Conservation (phyloP, 139 green algal species). For the Coelastrella sp. region DNA sequence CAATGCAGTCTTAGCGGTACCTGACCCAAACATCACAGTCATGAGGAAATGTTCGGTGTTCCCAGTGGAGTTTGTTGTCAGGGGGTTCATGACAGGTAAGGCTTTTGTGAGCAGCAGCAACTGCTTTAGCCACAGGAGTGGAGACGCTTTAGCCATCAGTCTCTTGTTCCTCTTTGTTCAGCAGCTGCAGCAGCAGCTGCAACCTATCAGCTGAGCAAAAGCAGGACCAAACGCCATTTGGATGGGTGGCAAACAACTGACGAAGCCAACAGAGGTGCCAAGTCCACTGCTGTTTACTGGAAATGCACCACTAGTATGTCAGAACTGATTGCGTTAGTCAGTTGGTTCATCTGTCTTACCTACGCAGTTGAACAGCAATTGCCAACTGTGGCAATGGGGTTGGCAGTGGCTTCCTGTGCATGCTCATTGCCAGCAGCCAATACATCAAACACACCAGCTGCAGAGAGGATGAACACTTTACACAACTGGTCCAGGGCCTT, state of each 20-base stretch:
- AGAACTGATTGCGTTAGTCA: too few relatives aligned
- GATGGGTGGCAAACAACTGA: too few relatives aligned
- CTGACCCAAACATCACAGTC: conserved; percentile 95
- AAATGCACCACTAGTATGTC: too few relatives aligned
- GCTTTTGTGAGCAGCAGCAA: background rate
- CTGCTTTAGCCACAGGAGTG: background rate
- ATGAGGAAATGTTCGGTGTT: conserved; percentile 97
- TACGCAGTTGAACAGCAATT: too few relatives aligned
- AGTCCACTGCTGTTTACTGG: too few relatives aligned
- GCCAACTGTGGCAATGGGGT: too few relatives aligned
- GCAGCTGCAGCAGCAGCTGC: background rate
- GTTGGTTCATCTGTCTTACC: too few relatives aligned
- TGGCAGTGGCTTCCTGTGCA: too few relatives aligned
- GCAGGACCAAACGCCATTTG: too few relatives aligned
- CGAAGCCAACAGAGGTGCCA: too few relatives aligned
- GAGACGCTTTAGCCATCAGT: background rate
- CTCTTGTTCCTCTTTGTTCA: background rate
- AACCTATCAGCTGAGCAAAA: background rate
- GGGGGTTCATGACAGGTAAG: conserved; percentile 95
- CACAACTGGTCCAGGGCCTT: background rate
- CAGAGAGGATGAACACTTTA: background rate
- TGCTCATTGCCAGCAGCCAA: too few relatives aligned
- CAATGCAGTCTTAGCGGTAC: conserved; percentile 86
- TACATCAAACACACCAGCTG: background rate
- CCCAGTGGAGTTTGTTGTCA: conserved; percentile 97